Evolutionary conservation across 176 grass and related monocot genomes (phyloP), one percentile per base, ranked within the genome.

Genomic region (Oryza australiensis): DNA sequence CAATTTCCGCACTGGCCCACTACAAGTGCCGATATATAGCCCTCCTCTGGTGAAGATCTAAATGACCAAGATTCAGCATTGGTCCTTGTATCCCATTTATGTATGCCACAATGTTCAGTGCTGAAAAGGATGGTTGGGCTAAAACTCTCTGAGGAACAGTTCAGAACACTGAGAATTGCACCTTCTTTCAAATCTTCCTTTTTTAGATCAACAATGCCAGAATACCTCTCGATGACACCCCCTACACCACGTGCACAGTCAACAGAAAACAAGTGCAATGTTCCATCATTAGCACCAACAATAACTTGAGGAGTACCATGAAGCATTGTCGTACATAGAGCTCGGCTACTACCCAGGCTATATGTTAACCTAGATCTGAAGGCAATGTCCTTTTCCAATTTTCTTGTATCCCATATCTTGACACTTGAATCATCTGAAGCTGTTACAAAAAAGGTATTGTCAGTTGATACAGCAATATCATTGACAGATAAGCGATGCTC

Each of bases 351-450:
- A 77, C 92, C 92, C 70, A 91, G 78, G 62, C 79, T 82, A 87
- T 98, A 98, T 2, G 95, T 93, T 84, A 98, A 86, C 73, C 95
- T 93, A 37, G 95, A 98, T 82, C 92, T 92, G 82, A 98, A 98
- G 42, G 95, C 91, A 49, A 98, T 95, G 70, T 95, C 95, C 83
- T 95, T 98, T 88, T 98, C 95, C 84, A 98, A 84, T 74, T 88
- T 98, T 82, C 92, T 91, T 72, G 95, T 93, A 84, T 98, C 95
- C 95, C 95, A 98, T 84, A 98, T 93, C 87, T 90, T 95, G 66
- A 98, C 86, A 83, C 88, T 98, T 9, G 90, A 95, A 73, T 98
- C 95, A 34, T 98, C 92, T 5, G 95, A 98, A 81, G 88, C 95
- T 40, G 86, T 95, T 71, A 98, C 72, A 65, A 98, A 95, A 81